Evolutionary conservation across 2,329 filamentous ascomycete genomes (phyloP).

Genomic region (Aspergillus pseudoterreus): DNA sequence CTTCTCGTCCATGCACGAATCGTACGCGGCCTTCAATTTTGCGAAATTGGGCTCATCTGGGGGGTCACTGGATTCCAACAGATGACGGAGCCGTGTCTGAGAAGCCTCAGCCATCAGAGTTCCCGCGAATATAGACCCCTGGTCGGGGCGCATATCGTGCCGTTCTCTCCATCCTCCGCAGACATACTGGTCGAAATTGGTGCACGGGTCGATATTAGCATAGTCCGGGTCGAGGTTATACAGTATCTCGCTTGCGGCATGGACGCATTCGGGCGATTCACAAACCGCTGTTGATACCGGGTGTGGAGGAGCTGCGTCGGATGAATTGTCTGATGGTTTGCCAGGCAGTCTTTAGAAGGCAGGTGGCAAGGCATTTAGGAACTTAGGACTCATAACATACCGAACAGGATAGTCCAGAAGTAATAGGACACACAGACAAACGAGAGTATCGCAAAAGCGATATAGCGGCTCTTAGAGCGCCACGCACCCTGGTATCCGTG

Average conservation of each 20-base stretch:
- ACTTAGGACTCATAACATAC: background rate
- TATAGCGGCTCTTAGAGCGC: background rate
- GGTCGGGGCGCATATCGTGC: conserved; percentile 64
- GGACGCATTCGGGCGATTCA: conserved; percentile 58
- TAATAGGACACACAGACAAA: background rate
- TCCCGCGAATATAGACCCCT: conserved; percentile 57
- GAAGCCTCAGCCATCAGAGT: conserved; percentile 61
- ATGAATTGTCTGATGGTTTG: conserved; percentile 5
- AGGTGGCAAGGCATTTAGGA: background rate
- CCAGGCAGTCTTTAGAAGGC: background rate
- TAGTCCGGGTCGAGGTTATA: conserved; percentile 62
- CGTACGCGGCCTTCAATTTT: conserved; percentile 62
- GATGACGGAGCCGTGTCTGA: conserved; percentile 57
- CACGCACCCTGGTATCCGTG: background rate
- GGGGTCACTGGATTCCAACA: conserved; percentile 54
- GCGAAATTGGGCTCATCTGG: conserved; percentile 52
- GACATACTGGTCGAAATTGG: conserved; percentile 64
- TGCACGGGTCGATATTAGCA: conserved; percentile 62
- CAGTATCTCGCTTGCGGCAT: conserved; percentile 60
- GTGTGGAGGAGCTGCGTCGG: conserved; percentile 11
- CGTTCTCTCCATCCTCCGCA: conserved; percentile 64
- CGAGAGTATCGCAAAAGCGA: background rate
- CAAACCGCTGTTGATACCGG: conserved; percentile 40
- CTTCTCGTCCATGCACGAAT: conserved; percentile 63
- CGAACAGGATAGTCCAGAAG: background rate